A percentile compares a stretch with the other conserved stretches of the same genome.
Conservation (phyloP, 2,329 filamentous ascomycete species). For the Diaporthe helianthi region DNA sequence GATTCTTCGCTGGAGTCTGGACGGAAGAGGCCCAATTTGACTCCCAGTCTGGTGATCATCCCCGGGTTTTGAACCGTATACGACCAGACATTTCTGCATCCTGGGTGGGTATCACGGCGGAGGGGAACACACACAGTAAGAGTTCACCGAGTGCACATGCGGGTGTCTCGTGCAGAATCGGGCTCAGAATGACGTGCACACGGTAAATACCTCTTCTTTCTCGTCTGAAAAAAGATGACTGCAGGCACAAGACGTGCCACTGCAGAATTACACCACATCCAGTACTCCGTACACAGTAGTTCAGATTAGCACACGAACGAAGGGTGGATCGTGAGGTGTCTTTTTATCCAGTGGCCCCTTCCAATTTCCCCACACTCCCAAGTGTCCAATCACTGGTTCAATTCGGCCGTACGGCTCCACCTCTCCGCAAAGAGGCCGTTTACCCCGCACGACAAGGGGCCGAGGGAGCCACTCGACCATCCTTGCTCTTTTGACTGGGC, state of each 20-base stretch:
- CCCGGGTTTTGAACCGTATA: not conserved
- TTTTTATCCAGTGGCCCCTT: slow-evolving; percentile 9
- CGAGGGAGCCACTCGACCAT: not conserved
- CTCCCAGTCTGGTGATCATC: slow-evolving; percentile 12
- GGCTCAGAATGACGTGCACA: not conserved
- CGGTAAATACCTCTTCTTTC: not conserved
- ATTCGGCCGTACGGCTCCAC: slow-evolving; percentile 10
- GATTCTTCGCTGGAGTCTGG: not conserved
- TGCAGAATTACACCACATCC: slow-evolving; percentile 21
- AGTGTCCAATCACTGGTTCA: not conserved
- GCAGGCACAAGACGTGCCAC: slow-evolving; percentile 2
- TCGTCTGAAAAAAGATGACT: not conserved
- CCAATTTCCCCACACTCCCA: slow-evolving; percentile 24
- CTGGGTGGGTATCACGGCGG: not conserved
- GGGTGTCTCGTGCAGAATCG: not conserved
- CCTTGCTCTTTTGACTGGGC: not conserved
- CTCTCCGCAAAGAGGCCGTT: slow-evolving; percentile 24
- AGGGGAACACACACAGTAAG: no score
- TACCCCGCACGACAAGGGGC: slow-evolving; percentile 18
- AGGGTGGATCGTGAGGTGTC: not conserved
- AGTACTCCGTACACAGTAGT: no score
- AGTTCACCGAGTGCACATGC: no score
- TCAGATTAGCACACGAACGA: not conserved
- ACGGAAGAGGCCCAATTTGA: not conserved
- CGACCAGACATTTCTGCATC: not conserved